A percentile compares a stretch with the other conserved stretches of the same genome.
These are phyloP conservation scores for Sisymbrium altissimum DNA, from an alignment of 345 rosid species.

Conservation along the genomic window DNA sequence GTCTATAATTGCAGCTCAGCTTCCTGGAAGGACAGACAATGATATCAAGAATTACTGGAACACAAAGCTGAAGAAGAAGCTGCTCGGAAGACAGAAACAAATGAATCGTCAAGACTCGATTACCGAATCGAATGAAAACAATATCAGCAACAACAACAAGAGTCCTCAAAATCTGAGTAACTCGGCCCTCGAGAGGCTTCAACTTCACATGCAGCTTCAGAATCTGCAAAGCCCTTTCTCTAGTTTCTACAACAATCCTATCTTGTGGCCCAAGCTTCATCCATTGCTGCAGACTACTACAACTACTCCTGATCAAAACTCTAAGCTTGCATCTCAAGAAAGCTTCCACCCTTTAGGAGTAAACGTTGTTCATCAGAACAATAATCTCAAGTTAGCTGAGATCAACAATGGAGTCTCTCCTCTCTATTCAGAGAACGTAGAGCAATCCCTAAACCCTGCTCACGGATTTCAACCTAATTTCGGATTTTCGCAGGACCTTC, in stretches of 20 bases:
- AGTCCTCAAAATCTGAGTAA: slow-evolving; percentile 53
- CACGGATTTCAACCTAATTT: slow-evolving; percentile 25
- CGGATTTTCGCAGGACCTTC: slow-evolving; percentile 31
- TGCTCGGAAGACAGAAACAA: slow-evolving; percentile 78
- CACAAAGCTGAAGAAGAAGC: slow-evolving; percentile 92
- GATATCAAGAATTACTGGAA: slow-evolving; percentile 98
- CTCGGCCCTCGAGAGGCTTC: slow-evolving; percentile 85
- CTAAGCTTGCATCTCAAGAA: slow-evolving; percentile 29
- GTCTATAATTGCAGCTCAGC: slow-evolving; percentile 98
- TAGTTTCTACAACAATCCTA: slow-evolving; percentile 54
- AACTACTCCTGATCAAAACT: slow-evolving; percentile 6
- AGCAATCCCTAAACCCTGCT: slow-evolving; percentile 24
- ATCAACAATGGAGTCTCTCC: slow-evolving; percentile 29
- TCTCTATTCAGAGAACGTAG: slow-evolving; percentile 23
- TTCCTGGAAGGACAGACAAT: slow-evolving; percentile 98
- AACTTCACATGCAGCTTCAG: slow-evolving; percentile 92
- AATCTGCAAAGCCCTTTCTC: slow-evolving; percentile 58
- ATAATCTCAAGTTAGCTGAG: slow-evolving; percentile 12
- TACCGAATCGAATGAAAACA: slow-evolving; percentile 17
- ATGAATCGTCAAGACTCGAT: slow-evolving; percentile 39
- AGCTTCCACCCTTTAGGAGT: slow-evolving; percentile 16
- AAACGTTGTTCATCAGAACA: slow-evolving; percentile 17
- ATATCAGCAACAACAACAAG: slow-evolving; percentile 25
- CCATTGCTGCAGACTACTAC: slow-evolving; percentile 39
- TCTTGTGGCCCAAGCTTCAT: slow-evolving; percentile 74